A percentile compares a stretch with the other conserved stretches of the same genome.
Evolutionary conservation across 1,139 yeast genomes (phyloP).

Genomic region (Scheffersomyces quercinus): DNA sequence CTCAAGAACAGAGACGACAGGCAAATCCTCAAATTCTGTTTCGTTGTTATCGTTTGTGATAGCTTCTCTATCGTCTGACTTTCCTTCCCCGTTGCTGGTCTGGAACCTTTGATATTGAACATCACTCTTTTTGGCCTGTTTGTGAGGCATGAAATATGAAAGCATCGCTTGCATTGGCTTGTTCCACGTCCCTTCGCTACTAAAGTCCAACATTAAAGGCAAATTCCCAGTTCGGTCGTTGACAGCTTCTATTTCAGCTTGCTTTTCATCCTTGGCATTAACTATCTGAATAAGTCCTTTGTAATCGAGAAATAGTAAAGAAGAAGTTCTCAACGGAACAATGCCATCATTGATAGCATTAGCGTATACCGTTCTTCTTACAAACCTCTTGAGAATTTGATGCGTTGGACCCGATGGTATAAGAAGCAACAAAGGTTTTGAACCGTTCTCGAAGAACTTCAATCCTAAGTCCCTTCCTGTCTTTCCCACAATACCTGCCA

Average conservation of each 20-base stretch:
- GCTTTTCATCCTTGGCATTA: conserved; percentile 7
- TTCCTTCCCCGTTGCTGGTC: conserved; percentile 16
- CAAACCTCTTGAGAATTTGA: conserved; percentile 59
- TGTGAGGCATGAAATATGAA: conserved; percentile 48
- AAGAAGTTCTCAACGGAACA: conserved; percentile 84
- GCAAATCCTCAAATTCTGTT: conserved; percentile 32
- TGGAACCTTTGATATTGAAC: conserved; percentile 33
- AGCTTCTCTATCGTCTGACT: conserved; percentile 15
- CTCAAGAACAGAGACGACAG: conserved; percentile 77
- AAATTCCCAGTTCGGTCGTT: conserved; percentile 7
- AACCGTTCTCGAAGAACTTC: conserved; percentile 33
- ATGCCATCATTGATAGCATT: conserved; percentile 88
- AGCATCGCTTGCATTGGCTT: conserved; percentile 48
- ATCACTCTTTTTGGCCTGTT: conserved; percentile 28
- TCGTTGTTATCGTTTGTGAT: background rate
- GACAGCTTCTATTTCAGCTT: background rate
- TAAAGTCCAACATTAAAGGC: conserved; percentile 3
- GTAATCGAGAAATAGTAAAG: conserved; percentile 70
- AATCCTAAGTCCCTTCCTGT: conserved; percentile 93
- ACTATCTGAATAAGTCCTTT: conserved; percentile 30
- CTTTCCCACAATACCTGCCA: conserved; percentile 87
- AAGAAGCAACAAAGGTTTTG: conserved; percentile 66
- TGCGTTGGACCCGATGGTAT: conserved; percentile 85
- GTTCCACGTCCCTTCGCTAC: conserved; percentile 12
- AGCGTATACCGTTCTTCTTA: conserved; percentile 73